These are phyloP conservation scores for Chamaecyparis obtusa DNA, from an alignment of 75 land plant species.

Conservation along the genomic window DNA sequence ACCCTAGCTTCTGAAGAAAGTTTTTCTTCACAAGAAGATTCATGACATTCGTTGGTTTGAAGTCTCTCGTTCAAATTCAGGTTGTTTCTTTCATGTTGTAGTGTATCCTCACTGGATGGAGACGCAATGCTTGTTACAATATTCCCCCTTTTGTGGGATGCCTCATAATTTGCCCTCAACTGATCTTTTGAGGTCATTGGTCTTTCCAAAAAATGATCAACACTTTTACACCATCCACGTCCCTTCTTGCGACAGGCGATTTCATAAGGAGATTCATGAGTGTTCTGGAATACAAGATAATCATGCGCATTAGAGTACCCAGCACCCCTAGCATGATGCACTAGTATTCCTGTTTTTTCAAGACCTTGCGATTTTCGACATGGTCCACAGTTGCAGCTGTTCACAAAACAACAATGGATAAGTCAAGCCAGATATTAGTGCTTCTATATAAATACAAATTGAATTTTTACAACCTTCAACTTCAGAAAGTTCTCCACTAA, in stretches of 20 bases:
- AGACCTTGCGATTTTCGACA: constrained; percentile 37
- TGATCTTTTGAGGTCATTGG: too few relatives aligned
- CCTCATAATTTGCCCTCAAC: too few relatives aligned
- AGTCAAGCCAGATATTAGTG: not conserved
- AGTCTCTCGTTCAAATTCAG: not conserved
- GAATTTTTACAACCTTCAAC: not conserved
- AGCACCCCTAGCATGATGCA: constrained; percentile 20
- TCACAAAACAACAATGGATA: not conserved
- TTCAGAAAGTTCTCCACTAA: not conserved
- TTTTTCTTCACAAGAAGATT: not conserved
- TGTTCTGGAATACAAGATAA: constrained; percentile 28
- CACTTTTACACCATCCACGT: constrained; percentile 16
- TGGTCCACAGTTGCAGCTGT: constrained; percentile 57
- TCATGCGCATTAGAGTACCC: constrained; percentile 48
- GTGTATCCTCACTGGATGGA: not conserved
- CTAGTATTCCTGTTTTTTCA: constrained; percentile 28
- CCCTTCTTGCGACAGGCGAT: constrained; percentile 9
- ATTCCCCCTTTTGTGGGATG: not conserved
- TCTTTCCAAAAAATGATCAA: not conserved
- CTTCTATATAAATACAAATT: not conserved
- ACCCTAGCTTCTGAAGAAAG: constrained; percentile 18
- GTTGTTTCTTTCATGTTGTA: not conserved
- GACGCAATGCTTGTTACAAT: not conserved
- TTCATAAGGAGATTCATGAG: constrained; percentile 22
- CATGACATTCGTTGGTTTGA: not conserved